phyloP scores from a whole-genome alignment of 2,329 filamentous ascomycete species.

The Erysiphe pulchra region DNA sequence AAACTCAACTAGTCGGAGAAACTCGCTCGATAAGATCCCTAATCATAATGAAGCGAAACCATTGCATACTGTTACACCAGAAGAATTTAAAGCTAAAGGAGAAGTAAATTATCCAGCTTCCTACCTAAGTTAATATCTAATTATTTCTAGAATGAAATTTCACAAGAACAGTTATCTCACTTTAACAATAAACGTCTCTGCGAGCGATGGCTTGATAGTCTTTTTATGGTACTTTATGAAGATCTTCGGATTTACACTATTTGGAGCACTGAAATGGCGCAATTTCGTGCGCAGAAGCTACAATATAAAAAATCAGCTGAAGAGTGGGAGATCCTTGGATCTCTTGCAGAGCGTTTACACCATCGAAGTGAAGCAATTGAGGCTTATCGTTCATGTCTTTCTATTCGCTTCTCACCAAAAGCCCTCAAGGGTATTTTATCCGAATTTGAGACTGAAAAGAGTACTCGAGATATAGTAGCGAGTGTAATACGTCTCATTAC shows the following conservation, averaged over 20 bases:
- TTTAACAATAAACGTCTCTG: constrained; percentile 95
- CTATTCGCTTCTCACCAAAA: constrained; percentile 77
- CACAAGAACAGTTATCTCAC: constrained; percentile 55
- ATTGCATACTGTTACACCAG: constrained; percentile 50
- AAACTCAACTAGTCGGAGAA: constrained; percentile 8
- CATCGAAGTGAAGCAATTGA: constrained; percentile 79
- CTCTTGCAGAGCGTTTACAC: constrained; percentile 76
- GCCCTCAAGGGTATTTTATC: constrained; percentile 66
- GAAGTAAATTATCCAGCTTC: constrained; percentile 27
- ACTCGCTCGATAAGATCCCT: constrained; percentile 2
- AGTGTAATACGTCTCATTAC: constrained; percentile 79
- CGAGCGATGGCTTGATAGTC: constrained; percentile 90
- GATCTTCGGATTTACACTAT: constrained; percentile 96
- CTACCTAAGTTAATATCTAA: constrained; percentile 9
- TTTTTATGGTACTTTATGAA: constrained; percentile 98
- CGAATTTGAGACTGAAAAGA: constrained; percentile 51
- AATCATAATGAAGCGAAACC: constrained; percentile 41
- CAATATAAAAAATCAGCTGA: constrained; percentile 92
- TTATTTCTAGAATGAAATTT: constrained; percentile 26
- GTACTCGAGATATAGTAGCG: constrained; percentile 56
- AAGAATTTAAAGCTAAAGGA: constrained; percentile 49
- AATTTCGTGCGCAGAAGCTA: constrained; percentile 78
- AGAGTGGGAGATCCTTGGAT: constrained; percentile 94
- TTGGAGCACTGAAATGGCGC: constrained; percentile 94
- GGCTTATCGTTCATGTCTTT: constrained; percentile 71